Conservation (phyloP, 2,329 filamentous ascomycete genomes). For the Penicillium hordei region DNA sequence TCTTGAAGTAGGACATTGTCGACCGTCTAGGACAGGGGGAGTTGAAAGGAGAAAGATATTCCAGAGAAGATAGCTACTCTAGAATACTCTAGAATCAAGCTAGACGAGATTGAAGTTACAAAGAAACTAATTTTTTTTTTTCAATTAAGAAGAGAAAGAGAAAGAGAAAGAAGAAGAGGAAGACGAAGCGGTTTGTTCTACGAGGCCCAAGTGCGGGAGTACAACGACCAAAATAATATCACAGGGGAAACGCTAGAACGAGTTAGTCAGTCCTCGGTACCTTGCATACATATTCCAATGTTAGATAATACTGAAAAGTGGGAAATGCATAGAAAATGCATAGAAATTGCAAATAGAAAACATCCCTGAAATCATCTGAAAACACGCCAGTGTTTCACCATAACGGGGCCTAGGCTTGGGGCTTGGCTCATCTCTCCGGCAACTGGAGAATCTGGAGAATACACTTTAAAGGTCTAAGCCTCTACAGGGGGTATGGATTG, state of each 20-base stretch:
- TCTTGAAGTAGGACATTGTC: slow-evolving; percentile 44
- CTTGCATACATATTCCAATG: background rate
- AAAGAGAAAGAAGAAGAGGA: slow-evolving; percentile 16
- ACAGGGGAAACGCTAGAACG: slow-evolving; percentile 1
- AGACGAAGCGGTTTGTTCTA: slow-evolving; percentile 4
- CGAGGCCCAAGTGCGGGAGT: background rate
- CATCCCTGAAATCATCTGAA: background rate
- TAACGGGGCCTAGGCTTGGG: slow-evolving; percentile 3
- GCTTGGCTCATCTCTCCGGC: slow-evolving; percentile 22
- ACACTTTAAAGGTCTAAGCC: background rate
- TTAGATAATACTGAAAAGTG: background rate
- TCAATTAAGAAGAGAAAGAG: background rate
- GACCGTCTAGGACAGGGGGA: slow-evolving; percentile 1
- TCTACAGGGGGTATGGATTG: slow-evolving; percentile 1
- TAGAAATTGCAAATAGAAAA: slow-evolving; percentile 10
- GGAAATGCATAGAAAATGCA: background rate
- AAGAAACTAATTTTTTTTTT: background rate
- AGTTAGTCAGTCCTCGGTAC: slow-evolving; percentile 11
- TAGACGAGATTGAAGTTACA: background rate
- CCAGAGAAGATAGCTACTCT: background rate
- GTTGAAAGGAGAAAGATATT: background rate
- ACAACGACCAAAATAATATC: background rate
- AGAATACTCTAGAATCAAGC: background rate
- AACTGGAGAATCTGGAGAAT: slow-evolving; percentile 16
- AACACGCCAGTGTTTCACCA: slow-evolving; percentile 30